Conservation (phyloP, 257 asterid genomes). For the Solanum sejunctum region DNA sequence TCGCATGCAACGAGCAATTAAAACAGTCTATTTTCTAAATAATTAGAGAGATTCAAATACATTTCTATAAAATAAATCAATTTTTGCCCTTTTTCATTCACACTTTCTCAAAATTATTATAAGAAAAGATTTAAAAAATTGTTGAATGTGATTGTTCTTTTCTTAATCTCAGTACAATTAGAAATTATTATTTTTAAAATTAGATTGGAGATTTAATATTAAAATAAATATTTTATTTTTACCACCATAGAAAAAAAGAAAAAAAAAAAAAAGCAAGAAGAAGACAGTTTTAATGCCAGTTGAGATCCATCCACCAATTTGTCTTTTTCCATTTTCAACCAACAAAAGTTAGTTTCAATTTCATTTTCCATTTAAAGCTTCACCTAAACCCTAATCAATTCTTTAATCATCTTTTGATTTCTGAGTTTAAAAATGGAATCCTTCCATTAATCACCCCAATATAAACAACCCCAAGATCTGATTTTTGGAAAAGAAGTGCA, state of each 20-base stretch:
- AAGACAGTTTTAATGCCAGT: background rate
- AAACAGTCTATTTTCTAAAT: no score
- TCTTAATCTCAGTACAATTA: background rate
- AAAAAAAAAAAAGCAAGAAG: background rate
- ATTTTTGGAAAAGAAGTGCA: background rate
- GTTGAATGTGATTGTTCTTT: background rate
- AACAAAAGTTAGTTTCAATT: background rate
- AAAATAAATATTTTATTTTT: background rate
- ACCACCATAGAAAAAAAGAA: background rate
- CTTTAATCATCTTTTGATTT: background rate
- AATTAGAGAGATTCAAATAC: no score
- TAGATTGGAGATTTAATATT: background rate
- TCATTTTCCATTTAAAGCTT: background rate
- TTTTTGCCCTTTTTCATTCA: background rate
- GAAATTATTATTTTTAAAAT: background rate
- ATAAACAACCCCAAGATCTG: background rate
- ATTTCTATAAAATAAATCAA: background rate
- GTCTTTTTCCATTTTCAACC: background rate
- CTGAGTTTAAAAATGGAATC: background rate
- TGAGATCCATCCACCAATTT: background rate
- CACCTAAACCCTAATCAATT: background rate
- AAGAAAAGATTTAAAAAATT: accelerated
- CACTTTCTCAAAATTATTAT: background rate
- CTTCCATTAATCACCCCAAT: background rate
- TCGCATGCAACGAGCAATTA: no score